These are phyloP conservation scores for Sugiyamaella pinicola DNA, from an alignment of 1,139 yeast species.

Conservation along the genomic window DNA sequence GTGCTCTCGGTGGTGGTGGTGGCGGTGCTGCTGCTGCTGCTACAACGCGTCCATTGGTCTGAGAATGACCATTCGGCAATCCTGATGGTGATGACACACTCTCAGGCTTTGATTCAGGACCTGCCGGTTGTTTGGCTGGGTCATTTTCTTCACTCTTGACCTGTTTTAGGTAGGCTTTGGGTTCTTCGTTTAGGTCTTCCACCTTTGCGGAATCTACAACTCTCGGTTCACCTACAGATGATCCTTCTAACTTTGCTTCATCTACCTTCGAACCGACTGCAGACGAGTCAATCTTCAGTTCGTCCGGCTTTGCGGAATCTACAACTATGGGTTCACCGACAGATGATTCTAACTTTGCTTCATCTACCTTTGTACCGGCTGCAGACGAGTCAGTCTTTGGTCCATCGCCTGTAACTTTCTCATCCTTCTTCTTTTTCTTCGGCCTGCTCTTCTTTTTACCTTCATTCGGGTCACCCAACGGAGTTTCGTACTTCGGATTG, in stretches of 20 bases:
- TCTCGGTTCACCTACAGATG: neutral
- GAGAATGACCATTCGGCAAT: neutral
- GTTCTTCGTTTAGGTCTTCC: neutral
- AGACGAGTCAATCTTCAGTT: neutral
- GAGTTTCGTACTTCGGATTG: conserved; percentile 26
- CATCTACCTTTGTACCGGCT: neutral
- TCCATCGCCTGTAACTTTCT: neutral
- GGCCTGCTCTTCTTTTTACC: conserved; percentile 8
- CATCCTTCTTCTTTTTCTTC: conserved; percentile 15
- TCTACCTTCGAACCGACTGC: too few species aligned
- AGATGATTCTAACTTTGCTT: too few species aligned
- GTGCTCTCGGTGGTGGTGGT: neutral
- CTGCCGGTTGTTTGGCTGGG: neutral
- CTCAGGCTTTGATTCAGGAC: too few species aligned
- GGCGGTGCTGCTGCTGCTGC: neutral
- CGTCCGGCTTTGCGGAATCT: too few species aligned
- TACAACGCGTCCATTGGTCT: neutral
- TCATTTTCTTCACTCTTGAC: neutral
- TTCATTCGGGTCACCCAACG: conserved; percentile 20
- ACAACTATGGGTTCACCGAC: too few species aligned
- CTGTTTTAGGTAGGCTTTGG: neutral
- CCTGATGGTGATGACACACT: neutral
- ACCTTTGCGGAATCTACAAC: too few species aligned
- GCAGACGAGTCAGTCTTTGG: neutral
- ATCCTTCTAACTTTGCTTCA: neutral